Evolutionary conservation across 2,329 filamentous ascomycete species (phyloP), one percentile per base, ranked within the genome.

Genomic region (Herpotrichia juniperi): DNA sequence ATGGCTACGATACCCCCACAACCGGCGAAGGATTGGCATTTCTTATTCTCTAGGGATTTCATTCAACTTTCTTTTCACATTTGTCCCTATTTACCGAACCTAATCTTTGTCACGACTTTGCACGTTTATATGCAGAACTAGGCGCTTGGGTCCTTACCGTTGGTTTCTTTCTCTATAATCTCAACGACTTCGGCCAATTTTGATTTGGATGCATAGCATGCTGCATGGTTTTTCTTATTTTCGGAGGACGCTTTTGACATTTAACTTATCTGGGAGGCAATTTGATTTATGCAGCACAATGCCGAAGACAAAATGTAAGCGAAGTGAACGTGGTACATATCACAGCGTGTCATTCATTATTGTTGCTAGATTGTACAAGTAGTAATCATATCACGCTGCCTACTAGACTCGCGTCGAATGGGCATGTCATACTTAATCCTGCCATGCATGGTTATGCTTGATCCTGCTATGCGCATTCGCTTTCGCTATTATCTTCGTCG

Each of bases 341-440:
- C n/a, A n/a, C n/a, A n/a, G n/a, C n/a, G n/a, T n/a, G 31, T 34
- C 16, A 21, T 40, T 40, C 21, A 7, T 24, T 24, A 19, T n/a
- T 40, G 19, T 40, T 25, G 19, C 21, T 40, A 24, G 37, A 40
- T 40, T 40, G 37, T 40, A 40, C 11, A 24, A 40, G 37, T 40
- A 40, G 8, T 40, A 24, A 40, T n/a, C 8, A 14, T 40, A 39
- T 12, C 34, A 22, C 17, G 4, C 14, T 21, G 34, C 34, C 17
- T 22, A 5, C 31, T 10, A 34, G 34, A 21, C 34, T 39, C 14
- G 34, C 34, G 17, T 21, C 34, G 10, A 39, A 4, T 22, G 14
- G 34, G 14, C 34, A 22, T 21, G 22, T 11, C 7, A 28, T 28
- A 28, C 26, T 7, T 28, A 28, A 7, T 12, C 26, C 7, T 28